phyloP scores from a whole-genome alignment of 495 filamentous ascomycete species.

The Sabuloglossum arenarium region DNA sequence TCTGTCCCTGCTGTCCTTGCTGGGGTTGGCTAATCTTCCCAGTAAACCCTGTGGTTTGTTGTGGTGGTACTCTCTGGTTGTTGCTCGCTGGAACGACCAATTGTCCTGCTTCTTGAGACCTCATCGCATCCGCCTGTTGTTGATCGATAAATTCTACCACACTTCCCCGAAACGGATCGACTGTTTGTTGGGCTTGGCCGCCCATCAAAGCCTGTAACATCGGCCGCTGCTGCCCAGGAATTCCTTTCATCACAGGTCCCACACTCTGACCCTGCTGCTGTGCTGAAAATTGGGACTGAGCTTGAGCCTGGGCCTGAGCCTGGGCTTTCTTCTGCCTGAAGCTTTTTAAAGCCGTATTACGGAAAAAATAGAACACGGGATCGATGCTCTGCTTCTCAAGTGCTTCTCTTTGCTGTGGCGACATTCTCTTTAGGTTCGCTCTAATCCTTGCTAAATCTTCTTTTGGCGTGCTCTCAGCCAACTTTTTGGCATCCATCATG shows the following conservation, averaged over 20 bases:
- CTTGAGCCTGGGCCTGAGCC: constrained; percentile 3
- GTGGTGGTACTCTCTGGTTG: not conserved
- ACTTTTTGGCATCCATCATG: constrained; percentile 20
- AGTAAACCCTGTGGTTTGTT: constrained; percentile 8
- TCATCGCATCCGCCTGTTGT: constrained; percentile 39
- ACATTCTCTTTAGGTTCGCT: constrained; percentile 19
- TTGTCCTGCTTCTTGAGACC: constrained; percentile 42
- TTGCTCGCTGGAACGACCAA: constrained; percentile 44
- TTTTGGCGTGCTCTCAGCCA: constrained; percentile 19
- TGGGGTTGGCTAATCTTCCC: constrained; percentile 3
- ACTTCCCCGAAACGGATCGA: constrained; percentile 30
- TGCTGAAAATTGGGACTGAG: not conserved
- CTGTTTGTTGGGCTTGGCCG: constrained; percentile 21
- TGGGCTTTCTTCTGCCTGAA: not conserved
- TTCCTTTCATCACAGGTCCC: constrained; percentile 16
- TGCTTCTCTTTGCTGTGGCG: constrained; percentile 23
- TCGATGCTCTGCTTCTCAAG: constrained; percentile 22
- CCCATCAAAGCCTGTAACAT: constrained; percentile 25
- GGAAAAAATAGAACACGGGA: constrained; percentile 28
- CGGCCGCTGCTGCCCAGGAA: constrained; percentile 23
- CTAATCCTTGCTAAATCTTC: constrained; percentile 27
- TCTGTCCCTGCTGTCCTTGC: constrained; percentile 4
- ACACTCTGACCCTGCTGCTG: not conserved
- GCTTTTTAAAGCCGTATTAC: constrained; percentile 24
- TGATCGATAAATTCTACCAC: constrained; percentile 32